Conservation (phyloP, 2,329 filamentous ascomycete genomes). For the Exophiala calicioides region DNA sequence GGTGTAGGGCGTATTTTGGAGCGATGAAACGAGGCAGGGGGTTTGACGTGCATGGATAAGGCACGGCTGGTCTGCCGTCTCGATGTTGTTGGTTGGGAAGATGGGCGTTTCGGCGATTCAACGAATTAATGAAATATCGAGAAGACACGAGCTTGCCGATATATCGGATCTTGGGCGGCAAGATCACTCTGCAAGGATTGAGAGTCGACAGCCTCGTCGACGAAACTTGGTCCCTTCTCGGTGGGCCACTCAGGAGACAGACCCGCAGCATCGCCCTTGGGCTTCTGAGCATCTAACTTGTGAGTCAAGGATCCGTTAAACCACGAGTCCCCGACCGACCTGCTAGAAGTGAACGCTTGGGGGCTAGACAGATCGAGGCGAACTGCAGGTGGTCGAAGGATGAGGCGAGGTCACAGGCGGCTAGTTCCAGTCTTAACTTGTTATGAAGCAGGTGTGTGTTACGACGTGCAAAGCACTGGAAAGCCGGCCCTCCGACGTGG, state of each 20-base stretch:
- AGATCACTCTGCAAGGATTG: conserved; percentile 8
- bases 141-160: neutral
- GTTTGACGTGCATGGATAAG: neutral
- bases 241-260: conserved; percentile 6
- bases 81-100: neutral
- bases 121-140: neutral
- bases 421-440: neutral
- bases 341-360: too few relatives aligned
- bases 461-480: conserved; percentile 1
- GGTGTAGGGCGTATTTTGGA: too few relatives aligned
- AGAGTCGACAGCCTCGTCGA: conserved; percentile 20
- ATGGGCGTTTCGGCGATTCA: neutral
- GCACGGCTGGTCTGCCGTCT: too few relatives aligned
- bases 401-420: conserved; percentile 16
- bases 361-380: neutral
- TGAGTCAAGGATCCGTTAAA: too few relatives aligned
- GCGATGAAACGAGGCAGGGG: too few relatives aligned
- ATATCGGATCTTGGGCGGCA: conserved; percentile 9
- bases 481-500: neutral
- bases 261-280: neutral
- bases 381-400: conserved; percentile 13
- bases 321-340: too few relatives aligned
- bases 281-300: neutral
- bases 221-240: neutral
- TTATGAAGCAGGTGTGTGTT: neutral